Base-by-base conservation (phyloP, 164 flowering plant genomes). In the Magnolia officinalis region DNA sequence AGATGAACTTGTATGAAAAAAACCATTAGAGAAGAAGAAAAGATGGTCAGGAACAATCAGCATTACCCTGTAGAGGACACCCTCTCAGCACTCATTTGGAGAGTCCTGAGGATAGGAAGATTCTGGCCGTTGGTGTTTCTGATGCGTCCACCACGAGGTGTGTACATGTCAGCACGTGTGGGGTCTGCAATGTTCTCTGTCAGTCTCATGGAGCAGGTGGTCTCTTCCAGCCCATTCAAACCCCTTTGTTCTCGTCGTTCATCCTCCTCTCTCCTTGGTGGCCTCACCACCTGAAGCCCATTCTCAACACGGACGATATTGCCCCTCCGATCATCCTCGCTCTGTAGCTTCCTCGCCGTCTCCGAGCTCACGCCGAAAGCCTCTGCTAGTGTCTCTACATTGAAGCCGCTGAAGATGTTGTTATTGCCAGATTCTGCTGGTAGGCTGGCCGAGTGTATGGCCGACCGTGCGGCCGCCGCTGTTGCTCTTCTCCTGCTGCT, bases 181-280 rank as follows among this genome's bases (percentile, higher is more conserved):
- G 80, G 67, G 16, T 71, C 29, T 8, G 7, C 78, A 23, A 79
- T 63, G 73, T 80, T 77, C 72, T 74, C 67, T 6, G 83, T 86
- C 84, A 86, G 49, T 75, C 85, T 84, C 68, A 79, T 63, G 26
- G 75, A 73, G 89, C 93, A 90, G 5, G 86, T 13, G 45, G 92
- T 84, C 80, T 88, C 90, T 67, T 90, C 93, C 1, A 86, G 11
- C n/a, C 90, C 91, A 59, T 37, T 37, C 93, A 1, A 55, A 55
- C 61, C 61, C 61, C 13, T 64, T 21, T 8, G 21, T 21, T 64
- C 73, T 67, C 69, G 52, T 74, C 70, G 67, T 51, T 76, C 76
- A 6, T 24, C 24, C 5, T 64, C 68, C 14, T 23, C 72, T 24
- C 6, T 61, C 67, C 16, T 2, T 16, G 82, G 77, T 24, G 83